Evolutionary conservation across 176 grass and related monocot genomes (phyloP).

Genomic region (Tillandsia fasciculata): DNA sequence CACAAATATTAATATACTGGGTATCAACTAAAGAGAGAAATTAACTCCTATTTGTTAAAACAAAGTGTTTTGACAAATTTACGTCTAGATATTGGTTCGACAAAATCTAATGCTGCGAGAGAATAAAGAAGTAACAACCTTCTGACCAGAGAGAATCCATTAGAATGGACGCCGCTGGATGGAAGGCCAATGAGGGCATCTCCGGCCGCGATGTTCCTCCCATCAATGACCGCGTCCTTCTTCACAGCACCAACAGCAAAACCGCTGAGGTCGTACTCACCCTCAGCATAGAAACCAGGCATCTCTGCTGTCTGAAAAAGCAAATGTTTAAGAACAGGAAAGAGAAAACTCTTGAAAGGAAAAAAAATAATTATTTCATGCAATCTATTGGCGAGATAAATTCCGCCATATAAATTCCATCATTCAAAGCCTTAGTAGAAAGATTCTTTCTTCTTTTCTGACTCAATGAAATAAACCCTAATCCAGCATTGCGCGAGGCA

Average conservation of each 20-base stretch:
- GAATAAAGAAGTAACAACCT: constrained; percentile 34
- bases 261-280: constrained; percentile 93
- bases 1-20: too few species aligned
- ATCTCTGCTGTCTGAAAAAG: constrained; percentile 81
- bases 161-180: constrained; percentile 97
- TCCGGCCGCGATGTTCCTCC: constrained; percentile 75
- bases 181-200: constrained; percentile 91
- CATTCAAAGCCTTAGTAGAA: too few species aligned
- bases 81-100: neutral
- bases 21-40: too few species aligned
- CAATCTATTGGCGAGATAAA: too few species aligned
- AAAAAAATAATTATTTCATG: neutral
- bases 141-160: constrained; percentile 92
- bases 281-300: constrained; percentile 81
- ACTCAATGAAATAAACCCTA: too few species aligned
- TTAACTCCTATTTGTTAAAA: neutral
- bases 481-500: too few species aligned
- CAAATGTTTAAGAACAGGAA: neutral
- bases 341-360: neutral
- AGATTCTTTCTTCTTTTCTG: too few species aligned
- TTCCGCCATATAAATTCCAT: too few species aligned
- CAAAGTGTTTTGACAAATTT: neutral
- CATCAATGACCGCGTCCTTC: constrained; percentile 74
- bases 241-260: constrained; percentile 89
- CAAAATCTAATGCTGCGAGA: neutral